phyloP scores from a whole-genome alignment of 208 protist species.

The Leishmania arabica region DNA sequence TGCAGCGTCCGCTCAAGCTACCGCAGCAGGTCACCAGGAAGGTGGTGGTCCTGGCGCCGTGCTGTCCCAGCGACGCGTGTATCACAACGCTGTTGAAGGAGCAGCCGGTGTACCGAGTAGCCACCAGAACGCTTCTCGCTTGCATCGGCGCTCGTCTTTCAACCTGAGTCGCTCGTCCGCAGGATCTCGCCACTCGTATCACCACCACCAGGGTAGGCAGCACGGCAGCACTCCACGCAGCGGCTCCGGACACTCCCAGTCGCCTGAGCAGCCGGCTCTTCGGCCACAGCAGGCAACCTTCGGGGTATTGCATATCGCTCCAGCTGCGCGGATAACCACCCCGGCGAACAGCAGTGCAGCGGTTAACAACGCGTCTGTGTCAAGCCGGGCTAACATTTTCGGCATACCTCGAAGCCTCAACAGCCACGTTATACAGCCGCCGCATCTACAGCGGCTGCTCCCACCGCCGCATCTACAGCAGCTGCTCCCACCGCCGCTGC shows the following conservation, averaged over 20 bases:
- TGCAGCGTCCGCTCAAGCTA: neutral
- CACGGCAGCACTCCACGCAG: constrained; percentile 16
- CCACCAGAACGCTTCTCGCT: neutral
- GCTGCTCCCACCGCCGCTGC: neutral
- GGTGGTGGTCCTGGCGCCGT: constrained; percentile 3
- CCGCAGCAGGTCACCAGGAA: neutral
- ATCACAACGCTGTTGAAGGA: constrained; percentile 12
- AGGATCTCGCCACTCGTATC: constrained; percentile 13
- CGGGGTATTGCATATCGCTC: neutral
- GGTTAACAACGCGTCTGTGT: neutral
- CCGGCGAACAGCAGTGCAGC: neutral
- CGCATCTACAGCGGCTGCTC: neutral
- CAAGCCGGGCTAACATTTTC: neutral
- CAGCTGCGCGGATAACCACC: neutral
- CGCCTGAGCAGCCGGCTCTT: constrained; percentile 8
- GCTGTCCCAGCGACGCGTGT: constrained; percentile 7
- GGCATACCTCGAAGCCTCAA: neutral
- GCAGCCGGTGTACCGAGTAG: neutral
- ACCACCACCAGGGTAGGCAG: neutral
- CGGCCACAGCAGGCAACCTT: neutral
- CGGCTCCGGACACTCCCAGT: constrained; percentile 7
- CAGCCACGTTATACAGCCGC: neutral
- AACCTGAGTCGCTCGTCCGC: constrained; percentile 23
- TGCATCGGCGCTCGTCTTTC: constrained; percentile 3
- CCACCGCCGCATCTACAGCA: neutral